These are phyloP conservation scores for Exophiala xenobiotica DNA, from an alignment of 2,329 filamentous ascomycete genomes.

Conservation along the genomic window DNA sequence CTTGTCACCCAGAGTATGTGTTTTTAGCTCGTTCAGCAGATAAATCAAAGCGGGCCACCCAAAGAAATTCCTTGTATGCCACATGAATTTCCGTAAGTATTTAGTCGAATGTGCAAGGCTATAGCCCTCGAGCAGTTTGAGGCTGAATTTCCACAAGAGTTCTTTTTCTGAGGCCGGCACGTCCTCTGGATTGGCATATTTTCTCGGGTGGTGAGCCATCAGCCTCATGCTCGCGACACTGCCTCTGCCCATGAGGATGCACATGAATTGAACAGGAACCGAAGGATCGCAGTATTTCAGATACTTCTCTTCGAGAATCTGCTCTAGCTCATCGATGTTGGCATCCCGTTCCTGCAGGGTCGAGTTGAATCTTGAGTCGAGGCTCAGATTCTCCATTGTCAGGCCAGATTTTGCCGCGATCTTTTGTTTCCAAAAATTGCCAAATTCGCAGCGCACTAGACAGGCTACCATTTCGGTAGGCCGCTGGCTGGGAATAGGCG, in stretches of 20 bases:
- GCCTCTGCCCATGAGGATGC: constrained; percentile 45
- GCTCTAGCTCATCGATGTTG: constrained; percentile 46
- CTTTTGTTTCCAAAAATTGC: constrained; percentile 49
- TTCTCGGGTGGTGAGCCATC: constrained; percentile 47
- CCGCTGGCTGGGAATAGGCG: constrained; percentile 50
- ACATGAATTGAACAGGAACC: constrained; percentile 50
- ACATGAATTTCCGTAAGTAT: constrained; percentile 43
- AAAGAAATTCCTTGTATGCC: constrained; percentile 50
- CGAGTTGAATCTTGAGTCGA: constrained; percentile 17
- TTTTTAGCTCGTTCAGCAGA: constrained; percentile 45
- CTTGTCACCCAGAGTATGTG: constrained; percentile 39
- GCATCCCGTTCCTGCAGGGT: constrained; percentile 39
- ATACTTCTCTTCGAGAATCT: constrained; percentile 56
- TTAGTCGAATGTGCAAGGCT: constrained; percentile 42
- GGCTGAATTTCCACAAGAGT: constrained; percentile 41
- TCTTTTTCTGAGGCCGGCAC: constrained; percentile 39
- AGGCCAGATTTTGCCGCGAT: constrained; percentile 10
- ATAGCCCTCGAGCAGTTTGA: constrained; percentile 42
- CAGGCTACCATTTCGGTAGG: constrained; percentile 58
- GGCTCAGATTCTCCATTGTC: constrained; percentile 18
- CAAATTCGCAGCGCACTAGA: constrained; percentile 62
- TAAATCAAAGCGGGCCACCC: constrained; percentile 55
- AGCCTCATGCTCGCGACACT: constrained; percentile 46
- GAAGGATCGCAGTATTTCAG: constrained; percentile 52
- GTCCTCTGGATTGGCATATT: constrained; percentile 34